Conservation (phyloP, 139 green algal species). For the Volvox africanus region DNA sequence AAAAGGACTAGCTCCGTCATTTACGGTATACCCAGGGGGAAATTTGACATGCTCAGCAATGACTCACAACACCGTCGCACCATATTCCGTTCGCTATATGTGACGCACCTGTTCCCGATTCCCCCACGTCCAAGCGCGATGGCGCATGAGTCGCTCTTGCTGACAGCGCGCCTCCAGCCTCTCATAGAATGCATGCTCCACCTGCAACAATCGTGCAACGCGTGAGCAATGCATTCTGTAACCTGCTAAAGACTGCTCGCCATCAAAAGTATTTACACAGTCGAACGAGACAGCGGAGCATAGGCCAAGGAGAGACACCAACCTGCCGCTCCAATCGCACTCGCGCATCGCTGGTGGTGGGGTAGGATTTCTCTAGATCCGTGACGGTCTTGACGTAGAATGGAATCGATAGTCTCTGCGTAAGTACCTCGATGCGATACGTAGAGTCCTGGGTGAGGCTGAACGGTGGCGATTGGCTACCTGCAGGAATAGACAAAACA, state of each 20-base stretch:
- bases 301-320: too few species aligned
- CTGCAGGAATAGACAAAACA: too few species aligned
- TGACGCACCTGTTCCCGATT: constrained; percentile 49
- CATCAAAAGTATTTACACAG: too few species aligned
- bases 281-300: too few species aligned
- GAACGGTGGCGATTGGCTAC: constrained; percentile 44
- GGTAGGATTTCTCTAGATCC: constrained; percentile 54
- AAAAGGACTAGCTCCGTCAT: too few species aligned
- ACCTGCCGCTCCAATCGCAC: constrained; percentile 63
- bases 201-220: too few species aligned
- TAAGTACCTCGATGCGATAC: constrained; percentile 49
- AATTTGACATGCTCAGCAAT: too few species aligned
- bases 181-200: constrained; percentile 51
- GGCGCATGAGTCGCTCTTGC: constrained; percentile 56
- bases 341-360: constrained; percentile 1
- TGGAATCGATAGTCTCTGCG: constrained; percentile 29
- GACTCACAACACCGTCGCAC: too few species aligned
- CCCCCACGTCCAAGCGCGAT: constrained; percentile 54
- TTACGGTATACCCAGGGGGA: too few species aligned
- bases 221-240: too few species aligned
- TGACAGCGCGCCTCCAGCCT: constrained; percentile 52
- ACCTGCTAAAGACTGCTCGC: too few species aligned
- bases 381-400: constrained; percentile 57
- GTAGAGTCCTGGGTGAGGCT: constrained; percentile 40
- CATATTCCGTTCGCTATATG: too few species aligned